Percentiles rank a stretch among this genome's conserved stretches.
Conservation (phyloP, 2,329 filamentous ascomycete species). For the Cladosporium sp. region DNA sequence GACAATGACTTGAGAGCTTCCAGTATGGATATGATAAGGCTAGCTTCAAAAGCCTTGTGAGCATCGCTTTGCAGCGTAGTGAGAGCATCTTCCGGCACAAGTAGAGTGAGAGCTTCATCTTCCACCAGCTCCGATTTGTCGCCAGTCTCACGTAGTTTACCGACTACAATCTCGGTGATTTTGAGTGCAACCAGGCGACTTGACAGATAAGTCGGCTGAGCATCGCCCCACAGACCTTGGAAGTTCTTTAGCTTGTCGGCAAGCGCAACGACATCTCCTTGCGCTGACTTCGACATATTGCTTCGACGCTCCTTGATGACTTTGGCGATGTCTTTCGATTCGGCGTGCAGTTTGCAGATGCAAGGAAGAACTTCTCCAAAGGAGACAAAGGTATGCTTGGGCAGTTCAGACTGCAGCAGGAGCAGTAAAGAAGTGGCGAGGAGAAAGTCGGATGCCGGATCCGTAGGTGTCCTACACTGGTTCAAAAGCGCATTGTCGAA, state of each 20-base stretch:
- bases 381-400: slow-evolving; percentile 60
- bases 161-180: slow-evolving; percentile 59
- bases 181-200: slow-evolving; percentile 65
- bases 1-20: slow-evolving; percentile 33
- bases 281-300: slow-evolving; percentile 68
- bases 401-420: slow-evolving; percentile 61
- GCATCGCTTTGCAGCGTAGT: slow-evolving; percentile 9
- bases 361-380: slow-evolving; percentile 43
- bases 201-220: slow-evolving; percentile 54
- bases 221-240: slow-evolving; percentile 61
- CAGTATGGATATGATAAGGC: slow-evolving; percentile 47
- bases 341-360: slow-evolving; percentile 56
- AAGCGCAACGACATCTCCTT: slow-evolving; percentile 57
- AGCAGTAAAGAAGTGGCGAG: slow-evolving; percentile 64
- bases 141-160: slow-evolving; percentile 47
- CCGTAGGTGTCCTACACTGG: slow-evolving; percentile 52
- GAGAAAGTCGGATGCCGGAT: slow-evolving; percentile 57
- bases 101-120: slow-evolving; percentile 24
- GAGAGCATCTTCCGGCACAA: slow-evolving; percentile 25
- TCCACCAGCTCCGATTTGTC: slow-evolving; percentile 52
- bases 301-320: slow-evolving; percentile 65
- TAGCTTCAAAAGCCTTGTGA: slow-evolving; percentile 46
- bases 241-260: slow-evolving; percentile 43
- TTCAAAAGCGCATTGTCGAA: slow-evolving; percentile 69
- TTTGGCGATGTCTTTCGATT: slow-evolving; percentile 56